Base-by-base conservation (phyloP, 805 yeast genomes). In the Cyberlindnera mycetangii region DNA sequence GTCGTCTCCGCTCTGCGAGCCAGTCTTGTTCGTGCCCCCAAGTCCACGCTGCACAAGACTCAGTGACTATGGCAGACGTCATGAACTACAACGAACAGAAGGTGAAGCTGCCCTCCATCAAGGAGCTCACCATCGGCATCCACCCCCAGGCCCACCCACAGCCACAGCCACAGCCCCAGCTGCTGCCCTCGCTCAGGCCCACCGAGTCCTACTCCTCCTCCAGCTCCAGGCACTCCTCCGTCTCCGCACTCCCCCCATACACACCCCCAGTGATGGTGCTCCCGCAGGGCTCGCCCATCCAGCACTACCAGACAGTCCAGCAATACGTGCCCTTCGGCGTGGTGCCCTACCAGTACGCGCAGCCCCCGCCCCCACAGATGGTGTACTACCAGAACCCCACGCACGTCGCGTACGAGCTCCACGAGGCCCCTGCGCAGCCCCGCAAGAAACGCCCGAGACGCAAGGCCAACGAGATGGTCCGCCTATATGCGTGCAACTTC, bases 401-500 rank as follows among this genome's bases (percentile, higher is more conserved):
- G 17, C 38, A 34, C 16, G 3, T 16, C 15, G 25, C 40, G 11
- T 41, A 28, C 21, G 35, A 31, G 9, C 7, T 35, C 40, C 32
- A 19, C 24, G 39, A 37, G 7, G 4, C 24, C 7, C 34, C 41
- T 9, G 10, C 32, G 11, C 45, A 17, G 30, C 56, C 56, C 42
- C 57, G 58, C 45, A 58, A 56, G 53, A 72, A 72, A 52, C 67
- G 84, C 37, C 78, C 76, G 15, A 67, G 84, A 47, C 66, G 82
- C 40, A 73, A 71, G 45, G 76, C 73, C 39, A 71, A 74, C 43
- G 83, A 79, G 55, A 76, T 79, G 54, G 80, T 75, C 47, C 68
- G 84, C 37, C 52, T 76, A 5, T 78, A 78, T 58, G 65, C 62
- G 18, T 78, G 84, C 57, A 75, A 67, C 41, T 71, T 56, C 51